phyloP scores from a whole-genome alignment of 1,284 basidiomycete genomes.

The Cutaneotrichosporon curvatum region DNA sequence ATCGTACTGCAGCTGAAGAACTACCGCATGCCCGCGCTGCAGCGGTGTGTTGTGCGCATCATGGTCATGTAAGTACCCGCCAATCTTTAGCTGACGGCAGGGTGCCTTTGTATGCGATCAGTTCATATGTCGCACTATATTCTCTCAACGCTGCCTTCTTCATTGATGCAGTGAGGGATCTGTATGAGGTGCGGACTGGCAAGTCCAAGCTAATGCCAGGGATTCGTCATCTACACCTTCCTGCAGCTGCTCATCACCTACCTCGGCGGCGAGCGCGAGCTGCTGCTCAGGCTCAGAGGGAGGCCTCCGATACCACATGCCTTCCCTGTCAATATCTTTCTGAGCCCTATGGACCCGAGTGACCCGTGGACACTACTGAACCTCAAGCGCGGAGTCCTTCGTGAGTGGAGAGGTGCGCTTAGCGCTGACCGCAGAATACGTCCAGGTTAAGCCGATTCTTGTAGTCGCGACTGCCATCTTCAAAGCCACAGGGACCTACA shows the following conservation, averaged over 20 bases:
- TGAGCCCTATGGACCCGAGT: constrained; percentile 69
- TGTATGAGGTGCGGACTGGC: constrained; percentile 71
- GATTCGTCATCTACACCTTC: constrained; percentile 94
- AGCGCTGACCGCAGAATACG: constrained; percentile 64
- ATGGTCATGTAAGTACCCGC: constrained; percentile 66
- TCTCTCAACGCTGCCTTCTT: constrained; percentile 92
- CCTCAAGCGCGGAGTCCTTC: constrained; percentile 87
- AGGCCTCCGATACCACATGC: constrained; percentile 77
- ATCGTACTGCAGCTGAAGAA: constrained; percentile 86
- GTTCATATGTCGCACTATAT: constrained; percentile 87
- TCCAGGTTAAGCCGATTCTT: constrained; percentile 88
- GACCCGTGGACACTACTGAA: constrained; percentile 92
- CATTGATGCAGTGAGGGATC: constrained; percentile 88
- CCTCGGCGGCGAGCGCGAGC: constrained; percentile 84
- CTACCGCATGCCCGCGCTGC: constrained; percentile 73
- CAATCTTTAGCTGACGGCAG: constrained; percentile 21
- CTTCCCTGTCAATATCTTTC: constrained; percentile 72
- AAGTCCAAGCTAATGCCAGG: constrained; percentile 50
- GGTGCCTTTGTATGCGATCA: constrained; percentile 84
- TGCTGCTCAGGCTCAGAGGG: constrained; percentile 85
- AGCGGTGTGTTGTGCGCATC: constrained; percentile 84
- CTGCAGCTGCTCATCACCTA: constrained; percentile 75
- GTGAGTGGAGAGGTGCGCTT: constrained; percentile 52
- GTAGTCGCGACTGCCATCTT: constrained; percentile 77
- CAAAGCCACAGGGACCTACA: constrained; percentile 79